Base-by-base conservation (phyloP, 192 early-diverging fungal genomes). In the Umbelopsis vinacea region DNA sequence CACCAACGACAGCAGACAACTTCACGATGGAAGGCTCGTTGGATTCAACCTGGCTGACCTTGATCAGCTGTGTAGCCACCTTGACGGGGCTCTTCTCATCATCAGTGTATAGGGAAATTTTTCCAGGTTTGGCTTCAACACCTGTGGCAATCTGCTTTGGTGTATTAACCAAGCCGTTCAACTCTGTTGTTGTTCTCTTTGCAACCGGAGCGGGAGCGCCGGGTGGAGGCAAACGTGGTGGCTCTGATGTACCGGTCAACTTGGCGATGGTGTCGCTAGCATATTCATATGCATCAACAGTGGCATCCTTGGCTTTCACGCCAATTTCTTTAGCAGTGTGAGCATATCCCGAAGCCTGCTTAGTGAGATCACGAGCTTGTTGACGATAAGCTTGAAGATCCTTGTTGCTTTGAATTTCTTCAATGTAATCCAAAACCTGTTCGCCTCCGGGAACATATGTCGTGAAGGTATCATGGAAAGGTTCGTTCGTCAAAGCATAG, bases 401-500 rank as follows among this genome's bases (percentile, higher is more conserved):
- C 24, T 83, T 72, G 71, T 83, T 86, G 46, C 80, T 80, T 23
- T 84, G 72, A 35, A 86, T 71, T 69, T 86, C 78, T 40, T 82
- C 76, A 26, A 85, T 81, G 68, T 84, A 84, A 55, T 83, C 78
- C 67, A 88, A 78, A 45, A 86, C 76, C 60, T 78, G 75, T 40
- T 81, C 70, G 48, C 80, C 89, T 10, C 87, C 87, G 52, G 88
- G 90, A 46, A 91, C 82, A 69, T 84, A 80, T 21, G 80, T 75
- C 33, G 83, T 85, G 67, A 92, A 92, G 37, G 68, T 48, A 40
- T 85, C 78, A 29, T 80, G 86, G 74, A 93, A 90, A n/a, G 82
- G 75, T 23, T 82, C 77, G 70, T 90, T 74, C 3, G 80, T 46
- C 21, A 79, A 57, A 33, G 89, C 84, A 67, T 86, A 84, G 68